Conservation (phyloP, 129 eudicot genomes). For the Sambucus nigra region DNA sequence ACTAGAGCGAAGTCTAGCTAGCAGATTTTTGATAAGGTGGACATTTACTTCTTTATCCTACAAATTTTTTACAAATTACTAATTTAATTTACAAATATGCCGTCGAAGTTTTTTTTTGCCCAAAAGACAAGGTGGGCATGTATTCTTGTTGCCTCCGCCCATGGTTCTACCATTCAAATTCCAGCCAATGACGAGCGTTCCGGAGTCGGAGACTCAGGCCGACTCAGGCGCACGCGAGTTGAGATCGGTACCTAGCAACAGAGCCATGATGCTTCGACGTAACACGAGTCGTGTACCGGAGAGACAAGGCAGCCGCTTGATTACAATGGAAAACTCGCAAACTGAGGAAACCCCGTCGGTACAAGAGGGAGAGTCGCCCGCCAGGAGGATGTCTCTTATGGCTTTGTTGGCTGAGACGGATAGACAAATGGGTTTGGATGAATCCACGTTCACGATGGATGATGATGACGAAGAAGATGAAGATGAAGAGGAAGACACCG, state of each 20-base stretch:
- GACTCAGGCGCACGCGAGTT: neutral
- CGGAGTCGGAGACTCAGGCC: constrained; percentile 4
- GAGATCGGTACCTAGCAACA: neutral
- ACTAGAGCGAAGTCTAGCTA: no score
- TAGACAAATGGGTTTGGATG: constrained; percentile 1
- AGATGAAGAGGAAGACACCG: neutral
- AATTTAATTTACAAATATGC: no score
- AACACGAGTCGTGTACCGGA: constrained; percentile 2
- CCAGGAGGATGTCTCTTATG: constrained; percentile 81
- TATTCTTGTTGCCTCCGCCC: no score
- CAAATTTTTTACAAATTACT: no score
- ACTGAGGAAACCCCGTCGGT: neutral
- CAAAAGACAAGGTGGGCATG: no score
- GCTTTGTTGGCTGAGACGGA: constrained; percentile 60
- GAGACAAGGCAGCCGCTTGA: constrained; percentile 12
- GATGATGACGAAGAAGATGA: constrained; percentile 28
- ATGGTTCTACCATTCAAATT: constrained; percentile 29
- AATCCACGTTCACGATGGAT: constrained; percentile 29
- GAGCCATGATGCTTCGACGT: neutral
- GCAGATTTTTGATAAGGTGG: no score
- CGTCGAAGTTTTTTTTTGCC: no score
- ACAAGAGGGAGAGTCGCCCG: constrained; percentile 14
- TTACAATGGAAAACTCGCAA: neutral
- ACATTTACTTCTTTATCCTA: no score
- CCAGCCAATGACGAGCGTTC: constrained; percentile 10